Percentiles rank a stretch among this genome's conserved stretches.
Conservation (phyloP, 371 early-diverging fungal species). For the Synchytrium microbalum region DNA sequence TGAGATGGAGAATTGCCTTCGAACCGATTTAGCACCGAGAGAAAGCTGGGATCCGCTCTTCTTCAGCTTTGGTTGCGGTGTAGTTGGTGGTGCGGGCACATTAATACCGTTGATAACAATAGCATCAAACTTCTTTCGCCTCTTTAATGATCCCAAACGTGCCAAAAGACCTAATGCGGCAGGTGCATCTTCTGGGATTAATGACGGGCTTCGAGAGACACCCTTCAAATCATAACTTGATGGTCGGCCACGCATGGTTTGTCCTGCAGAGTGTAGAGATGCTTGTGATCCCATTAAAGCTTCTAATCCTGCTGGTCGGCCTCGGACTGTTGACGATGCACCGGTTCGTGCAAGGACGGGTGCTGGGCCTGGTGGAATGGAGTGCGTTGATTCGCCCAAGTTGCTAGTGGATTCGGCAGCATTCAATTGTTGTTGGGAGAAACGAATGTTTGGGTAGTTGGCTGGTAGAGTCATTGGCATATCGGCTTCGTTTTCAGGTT, state of each 20-base stretch:
- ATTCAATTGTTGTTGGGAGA: background rate
- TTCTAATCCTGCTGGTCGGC: background rate
- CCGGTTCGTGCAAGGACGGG: background rate
- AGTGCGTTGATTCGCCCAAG: background rate
- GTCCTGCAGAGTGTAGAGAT: background rate
- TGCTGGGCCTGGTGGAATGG: background rate
- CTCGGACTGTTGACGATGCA: background rate
- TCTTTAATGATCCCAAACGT: background rate
- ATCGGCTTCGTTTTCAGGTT: background rate
- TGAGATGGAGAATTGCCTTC: background rate
- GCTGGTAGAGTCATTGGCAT: background rate
- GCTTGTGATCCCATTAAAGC: background rate
- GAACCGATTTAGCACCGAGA: background rate
- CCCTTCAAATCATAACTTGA: background rate
- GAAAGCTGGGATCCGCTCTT: background rate
- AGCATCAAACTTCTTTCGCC: background rate
- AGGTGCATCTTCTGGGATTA: background rate
- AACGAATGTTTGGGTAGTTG: conserved; percentile 4
- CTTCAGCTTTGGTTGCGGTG: background rate
- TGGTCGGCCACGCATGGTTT: background rate
- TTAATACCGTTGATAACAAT: background rate
- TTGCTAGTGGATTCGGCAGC: background rate
- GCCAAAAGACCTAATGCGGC: background rate
- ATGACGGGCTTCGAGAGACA: background rate
- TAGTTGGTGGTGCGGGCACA: background rate